Conservation (phyloP, 106 monocot species). For the Agapanthus africanus region DNA sequence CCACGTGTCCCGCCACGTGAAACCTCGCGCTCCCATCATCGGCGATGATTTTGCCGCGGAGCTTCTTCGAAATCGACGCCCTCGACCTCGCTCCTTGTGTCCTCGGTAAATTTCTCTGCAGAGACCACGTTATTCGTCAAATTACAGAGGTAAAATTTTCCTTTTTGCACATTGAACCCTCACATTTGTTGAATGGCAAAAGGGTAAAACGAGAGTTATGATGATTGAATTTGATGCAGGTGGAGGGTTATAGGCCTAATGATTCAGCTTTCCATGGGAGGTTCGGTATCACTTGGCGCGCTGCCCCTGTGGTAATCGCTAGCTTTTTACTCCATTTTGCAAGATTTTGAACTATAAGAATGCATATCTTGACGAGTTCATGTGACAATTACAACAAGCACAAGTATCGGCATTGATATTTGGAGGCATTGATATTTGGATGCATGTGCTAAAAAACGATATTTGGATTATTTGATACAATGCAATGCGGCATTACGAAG, state of each 20-base stretch:
- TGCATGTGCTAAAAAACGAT: too few relatives aligned
- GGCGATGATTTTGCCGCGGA: conserved; percentile 30
- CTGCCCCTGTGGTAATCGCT: conserved; percentile 54
- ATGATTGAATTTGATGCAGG: conserved; percentile 14
- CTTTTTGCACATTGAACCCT: not conserved
- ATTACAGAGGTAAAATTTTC: conserved; percentile 52
- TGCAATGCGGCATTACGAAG: too few relatives aligned
- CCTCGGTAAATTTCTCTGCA: conserved; percentile 66
- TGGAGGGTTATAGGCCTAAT: conserved; percentile 63
- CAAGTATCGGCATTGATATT: too few relatives aligned
- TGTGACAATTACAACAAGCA: too few relatives aligned
- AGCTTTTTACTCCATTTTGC: too few relatives aligned
- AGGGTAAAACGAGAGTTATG: not conserved
- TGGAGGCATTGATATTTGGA: too few relatives aligned
- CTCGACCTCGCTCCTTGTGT: conserved; percentile 67
- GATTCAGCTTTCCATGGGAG: conserved; percentile 70
- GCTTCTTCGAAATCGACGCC: conserved; percentile 52
- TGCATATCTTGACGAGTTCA: too few relatives aligned
- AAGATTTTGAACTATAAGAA: too few relatives aligned
- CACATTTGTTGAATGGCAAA: not conserved
- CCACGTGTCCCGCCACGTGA: conserved; percentile 1
- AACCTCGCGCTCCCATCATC: not conserved
- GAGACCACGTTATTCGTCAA: conserved; percentile 60
- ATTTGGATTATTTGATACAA: too few relatives aligned
- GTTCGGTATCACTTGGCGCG: conserved; percentile 53